A percentile compares a stretch with the other conserved stretches of the same genome.
These are phyloP conservation scores for Torulaspora quercuum DNA, from an alignment of 805 yeast genomes.

Conservation along the genomic window DNA sequence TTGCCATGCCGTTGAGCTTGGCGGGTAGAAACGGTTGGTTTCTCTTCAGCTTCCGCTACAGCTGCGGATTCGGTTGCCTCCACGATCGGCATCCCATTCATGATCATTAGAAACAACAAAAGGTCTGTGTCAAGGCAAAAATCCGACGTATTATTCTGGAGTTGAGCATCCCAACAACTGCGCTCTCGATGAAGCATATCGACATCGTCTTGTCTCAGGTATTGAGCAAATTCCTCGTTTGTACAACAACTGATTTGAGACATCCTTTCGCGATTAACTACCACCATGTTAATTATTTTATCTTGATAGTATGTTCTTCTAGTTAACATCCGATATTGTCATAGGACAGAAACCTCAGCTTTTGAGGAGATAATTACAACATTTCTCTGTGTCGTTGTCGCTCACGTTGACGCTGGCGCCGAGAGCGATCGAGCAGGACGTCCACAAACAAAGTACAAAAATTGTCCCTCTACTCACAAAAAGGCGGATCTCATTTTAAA, in stretches of 20 bases:
- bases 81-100: slow-evolving; percentile 8
- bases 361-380: too few relatives aligned
- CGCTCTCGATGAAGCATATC: slow-evolving; percentile 1
- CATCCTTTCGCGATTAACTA: neutral
- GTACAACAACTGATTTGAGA: slow-evolving; percentile 5
- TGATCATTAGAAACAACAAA: slow-evolving; percentile 8
- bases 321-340: too few relatives aligned
- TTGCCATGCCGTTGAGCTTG: neutral
- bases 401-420: too few relatives aligned
- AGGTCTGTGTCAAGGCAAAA: slow-evolving; percentile 14
- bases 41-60: neutral
- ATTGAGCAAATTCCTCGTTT: slow-evolving; percentile 6
- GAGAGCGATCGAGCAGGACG: too few relatives aligned
- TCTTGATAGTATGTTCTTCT: too few relatives aligned
- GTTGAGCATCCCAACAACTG: slow-evolving; percentile 6
- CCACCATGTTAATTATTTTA: neutral
- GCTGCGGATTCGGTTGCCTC: neutral
- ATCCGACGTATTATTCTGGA: slow-evolving; percentile 8
- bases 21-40: neutral
- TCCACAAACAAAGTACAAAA: too few relatives aligned
- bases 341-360: too few relatives aligned
- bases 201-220: slow-evolving; percentile 3
- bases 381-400: too few relatives aligned
- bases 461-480: too few relatives aligned
- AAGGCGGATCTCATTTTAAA: too few relatives aligned